Evolutionary conservation across 2,329 filamentous ascomycete genomes (phyloP), one percentile per base, ranked within the genome.

Genomic region (Ophiognomonia clavigignenti-juglandacearum): DNA sequence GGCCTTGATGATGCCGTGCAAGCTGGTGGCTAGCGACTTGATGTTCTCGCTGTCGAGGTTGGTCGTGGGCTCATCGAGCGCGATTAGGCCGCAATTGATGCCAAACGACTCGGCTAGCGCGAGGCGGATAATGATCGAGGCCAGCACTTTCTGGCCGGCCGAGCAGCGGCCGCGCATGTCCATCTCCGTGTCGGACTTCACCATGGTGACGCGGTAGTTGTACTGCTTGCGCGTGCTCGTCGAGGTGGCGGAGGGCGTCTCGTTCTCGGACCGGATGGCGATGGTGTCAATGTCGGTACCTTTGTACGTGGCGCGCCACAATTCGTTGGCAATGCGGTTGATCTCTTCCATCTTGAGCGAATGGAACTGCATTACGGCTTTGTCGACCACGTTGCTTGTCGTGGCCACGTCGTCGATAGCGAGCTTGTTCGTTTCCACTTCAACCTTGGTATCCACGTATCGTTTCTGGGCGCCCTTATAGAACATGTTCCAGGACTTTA

Each of bases 121-220:
- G 23, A 98, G 80, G 2, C 93, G 91, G 65, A 98, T 96, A 67
- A 98, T 95, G 70, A 98, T 98, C 66, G 85, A 90, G 4, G 93
- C 93, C 23, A 98, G 80, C 23, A 98, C 92, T 68, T 95, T 96
- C 65, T 98, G 93, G 4, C 93, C 93, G 1, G 93, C 93, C 56
- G 88, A 95, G 74, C 93, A 98, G 46, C 93, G 88, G 1, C 93
- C 95, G 53, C 93, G 88, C 93, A 98, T 98, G 70, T 98, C 93
- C 90, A 98, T 96, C 67, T 98, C 93, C 1, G 87, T 88, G 60
- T 95, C 90, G 63, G 92, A 86, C 71, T 98, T 98, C 57, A 96
- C 83, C 93, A 98, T 98, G 67, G 88, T 91, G 6, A 98, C 85
- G 39, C 93, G 88, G 73, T 98, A 98, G 69, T 98, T 97, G 77